These are phyloP conservation scores for Spizellomyces punctatus DNA, from an alignment of 192 early-diverging fungal species.

Conservation along the genomic window DNA sequence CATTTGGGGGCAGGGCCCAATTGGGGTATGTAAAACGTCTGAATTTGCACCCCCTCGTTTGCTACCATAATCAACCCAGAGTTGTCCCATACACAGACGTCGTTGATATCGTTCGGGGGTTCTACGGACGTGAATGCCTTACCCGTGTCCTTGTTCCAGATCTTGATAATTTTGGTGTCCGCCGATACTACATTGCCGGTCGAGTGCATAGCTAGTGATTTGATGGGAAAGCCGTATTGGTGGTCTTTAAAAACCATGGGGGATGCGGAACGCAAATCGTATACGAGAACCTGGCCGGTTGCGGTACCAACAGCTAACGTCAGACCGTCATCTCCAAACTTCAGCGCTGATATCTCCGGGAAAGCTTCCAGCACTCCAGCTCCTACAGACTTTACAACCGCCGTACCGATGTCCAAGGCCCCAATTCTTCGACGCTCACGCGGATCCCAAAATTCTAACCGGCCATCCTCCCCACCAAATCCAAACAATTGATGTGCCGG, in stretches of 20 bases:
- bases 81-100: slow-evolving; percentile 78
- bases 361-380: slow-evolving; percentile 39
- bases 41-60: slow-evolving; percentile 91
- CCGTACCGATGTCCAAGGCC: slow-evolving; percentile 64
- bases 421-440: slow-evolving; percentile 60
- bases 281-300: slow-evolving; percentile 88
- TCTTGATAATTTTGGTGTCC: slow-evolving; percentile 89
- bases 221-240: slow-evolving; percentile 95
- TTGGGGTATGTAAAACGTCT: slow-evolving; percentile 88
- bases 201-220: slow-evolving; percentile 78
- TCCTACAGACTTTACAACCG: slow-evolving; percentile 34
- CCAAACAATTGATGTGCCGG: slow-evolving; percentile 92
- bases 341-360: slow-evolving; percentile 74
- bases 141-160: slow-evolving; percentile 89
- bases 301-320: slow-evolving; percentile 85
- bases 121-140: slow-evolving; percentile 90
- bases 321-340: slow-evolving; percentile 86
- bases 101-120: slow-evolving; percentile 90
- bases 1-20: slow-evolving; percentile 91
- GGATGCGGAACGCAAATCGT: slow-evolving; percentile 84
- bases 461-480: slow-evolving; percentile 85
- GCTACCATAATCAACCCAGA: slow-evolving; percentile 89
- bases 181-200: slow-evolving; percentile 81
- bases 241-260: slow-evolving; percentile 95
- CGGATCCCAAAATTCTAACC: slow-evolving; percentile 96